Evolutionary conservation across 768 basidiomycete genomes (phyloP).

Genomic region (Leucocoprinus sp.): DNA sequence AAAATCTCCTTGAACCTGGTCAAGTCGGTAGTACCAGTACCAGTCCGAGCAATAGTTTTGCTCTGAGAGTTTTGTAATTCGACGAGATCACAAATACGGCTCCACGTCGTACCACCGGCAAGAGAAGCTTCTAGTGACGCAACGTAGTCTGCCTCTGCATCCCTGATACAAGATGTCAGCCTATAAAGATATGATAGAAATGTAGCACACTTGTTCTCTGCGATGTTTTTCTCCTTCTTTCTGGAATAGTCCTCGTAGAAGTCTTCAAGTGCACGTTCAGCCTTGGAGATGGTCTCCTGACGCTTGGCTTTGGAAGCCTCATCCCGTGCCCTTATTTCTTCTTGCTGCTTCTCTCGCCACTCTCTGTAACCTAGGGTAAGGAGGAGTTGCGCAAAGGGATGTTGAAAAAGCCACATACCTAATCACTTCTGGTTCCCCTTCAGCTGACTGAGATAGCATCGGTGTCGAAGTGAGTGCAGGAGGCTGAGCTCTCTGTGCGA

Average conservation of each 20-base stretch:
- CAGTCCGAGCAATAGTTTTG: slow-evolving; percentile 87
- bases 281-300: slow-evolving; percentile 76
- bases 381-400: background rate
- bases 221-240: slow-evolving; percentile 85
- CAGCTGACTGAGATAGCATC: slow-evolving; percentile 59
- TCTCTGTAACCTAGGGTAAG: slow-evolving; percentile 32
- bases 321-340: slow-evolving; percentile 78
- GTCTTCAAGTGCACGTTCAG: slow-evolving; percentile 80
- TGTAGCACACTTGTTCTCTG: slow-evolving; percentile 79
- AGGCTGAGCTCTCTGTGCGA: slow-evolving; percentile 71
- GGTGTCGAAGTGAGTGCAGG: slow-evolving; percentile 67
- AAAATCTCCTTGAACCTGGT: slow-evolving; percentile 89
- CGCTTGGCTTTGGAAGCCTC: slow-evolving; percentile 68
- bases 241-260: slow-evolving; percentile 84
- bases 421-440: slow-evolving; percentile 84
- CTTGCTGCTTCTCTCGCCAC: slow-evolving; percentile 84
- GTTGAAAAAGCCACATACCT: slow-evolving; percentile 37
- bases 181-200: background rate
- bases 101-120: slow-evolving; percentile 90
- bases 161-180: slow-evolving; percentile 36
- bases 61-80: slow-evolving; percentile 95
- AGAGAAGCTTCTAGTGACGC: slow-evolving; percentile 65
- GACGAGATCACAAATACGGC: slow-evolving; percentile 78
- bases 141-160: slow-evolving; percentile 78
- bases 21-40: slow-evolving; percentile 83